Evolutionary conservation across 1,284 basidiomycete species (phyloP), one percentile per base, ranked within the genome.

Genomic region (Melampsora americana): DNA sequence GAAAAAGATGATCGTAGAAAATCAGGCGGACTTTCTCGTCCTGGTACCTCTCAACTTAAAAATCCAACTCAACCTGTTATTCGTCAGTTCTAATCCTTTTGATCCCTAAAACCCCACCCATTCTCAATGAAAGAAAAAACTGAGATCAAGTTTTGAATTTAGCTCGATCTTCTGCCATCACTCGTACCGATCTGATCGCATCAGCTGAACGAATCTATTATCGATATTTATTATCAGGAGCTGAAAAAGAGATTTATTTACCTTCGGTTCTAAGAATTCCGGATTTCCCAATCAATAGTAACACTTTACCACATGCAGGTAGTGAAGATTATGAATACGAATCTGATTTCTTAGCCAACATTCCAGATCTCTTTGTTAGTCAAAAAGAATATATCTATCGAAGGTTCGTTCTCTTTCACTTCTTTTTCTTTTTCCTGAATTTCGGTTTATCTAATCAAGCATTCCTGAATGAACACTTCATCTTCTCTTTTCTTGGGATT

Each of bases 341-440:
- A 82, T 84, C 89, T 65, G 88, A 87, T 71, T 86, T 92, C 76
- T 86, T 97, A 86, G 90, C 95, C 0, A 89, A 92, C 79, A 90
- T 99, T 60, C 95, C 95, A 14, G 95, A 98, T 83, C 91, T 98
- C 86, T 99, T 97, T 85, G 93, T 98, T 82, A 85, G 89, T 1
- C 95, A 98, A 84, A 98, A 99, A 85, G 92, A 96, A 82, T 97
- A 96, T 82, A 93, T 95, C 81, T 96, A 95, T 86, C 87, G 92
- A 71, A 93, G 93, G 5, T 95, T 97, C 90, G 95, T 97, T 83
- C 91, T 94, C n/a, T 18, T 56, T 83, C 94, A 97, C 81, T 92
- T 92, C n/a, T n/a, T n/a, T n/a, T n/a, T n/a, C n/a, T n/a, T n/a
- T n/a, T n/a, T n/a, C n/a, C n/a, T n/a, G n/a, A n/a, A n/a, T n/a